Percentiles rank a stretch among this genome's conserved stretches.
Evolutionary conservation across 192 early-diverging fungal species (phyloP).

Genomic region (Backusella parvicylindrica): DNA sequence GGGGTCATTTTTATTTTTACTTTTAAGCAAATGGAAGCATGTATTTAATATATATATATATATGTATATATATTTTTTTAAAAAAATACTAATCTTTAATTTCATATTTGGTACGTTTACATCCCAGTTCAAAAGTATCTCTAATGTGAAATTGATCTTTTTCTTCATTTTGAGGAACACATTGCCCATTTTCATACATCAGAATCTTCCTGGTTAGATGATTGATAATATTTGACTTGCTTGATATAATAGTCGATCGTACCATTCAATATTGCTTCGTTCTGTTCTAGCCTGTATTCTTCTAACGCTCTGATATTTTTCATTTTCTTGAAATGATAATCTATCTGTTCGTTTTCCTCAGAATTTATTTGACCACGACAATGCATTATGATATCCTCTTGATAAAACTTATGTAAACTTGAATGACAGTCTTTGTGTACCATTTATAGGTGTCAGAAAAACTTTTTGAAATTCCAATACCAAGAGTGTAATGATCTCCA

Average conservation of each 20-base stretch:
- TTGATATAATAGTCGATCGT: not conserved
- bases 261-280: not conserved
- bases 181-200: too few species aligned
- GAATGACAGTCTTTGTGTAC: not conserved
- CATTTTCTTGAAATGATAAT: not conserved
- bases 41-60: too few species aligned
- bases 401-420: not conserved
- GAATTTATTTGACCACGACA: not conserved
- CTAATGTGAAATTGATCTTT: too few species aligned
- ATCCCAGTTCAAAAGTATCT: too few species aligned
- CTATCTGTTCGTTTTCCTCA: not conserved
- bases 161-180: too few species aligned
- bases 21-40: too few species aligned
- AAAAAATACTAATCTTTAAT: too few species aligned
- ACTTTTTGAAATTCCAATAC: not conserved
- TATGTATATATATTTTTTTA: too few species aligned
- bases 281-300: not conserved
- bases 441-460: not conserved
- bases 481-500: too few species aligned
- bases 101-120: too few species aligned
- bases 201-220: not conserved
- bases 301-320: not conserved
- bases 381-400: not conserved
- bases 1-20: too few species aligned
- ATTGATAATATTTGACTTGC: not conserved